Conservation (phyloP, 2,329 filamentous ascomycete genomes). For the Botrytis paeoniae region DNA sequence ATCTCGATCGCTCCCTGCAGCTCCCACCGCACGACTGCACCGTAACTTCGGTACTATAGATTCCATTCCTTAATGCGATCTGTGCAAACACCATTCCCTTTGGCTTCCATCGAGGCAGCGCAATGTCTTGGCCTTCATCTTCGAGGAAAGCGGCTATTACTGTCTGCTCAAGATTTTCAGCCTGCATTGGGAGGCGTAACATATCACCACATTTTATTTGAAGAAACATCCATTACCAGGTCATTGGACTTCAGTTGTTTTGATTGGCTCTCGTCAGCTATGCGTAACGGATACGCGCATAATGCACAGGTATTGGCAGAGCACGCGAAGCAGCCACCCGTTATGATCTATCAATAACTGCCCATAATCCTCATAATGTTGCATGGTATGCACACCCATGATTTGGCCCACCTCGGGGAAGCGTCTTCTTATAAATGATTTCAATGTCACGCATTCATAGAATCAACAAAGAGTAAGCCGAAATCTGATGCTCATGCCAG, state of each 20-base stretch:
- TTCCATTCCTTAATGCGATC: slow-evolving; percentile 12
- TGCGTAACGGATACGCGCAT: not conserved
- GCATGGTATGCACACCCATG: slow-evolving; percentile 4
- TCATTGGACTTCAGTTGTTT: slow-evolving; percentile 19
- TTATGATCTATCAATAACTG: slow-evolving; percentile 7
- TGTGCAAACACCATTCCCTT: not conserved
- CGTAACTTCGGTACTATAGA: slow-evolving; percentile 18
- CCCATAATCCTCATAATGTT: not conserved
- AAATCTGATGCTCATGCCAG: slow-evolving; percentile 5
- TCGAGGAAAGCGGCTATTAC: slow-evolving; percentile 2
- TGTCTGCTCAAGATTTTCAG: slow-evolving; percentile 3
- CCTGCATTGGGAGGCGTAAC: slow-evolving; percentile 3
- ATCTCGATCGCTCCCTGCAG: slow-evolving; percentile 6
- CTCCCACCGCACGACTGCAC: not conserved
- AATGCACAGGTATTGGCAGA: slow-evolving; percentile 6
- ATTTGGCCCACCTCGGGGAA: slow-evolving; percentile 10
- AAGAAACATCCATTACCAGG: slow-evolving; percentile 25
- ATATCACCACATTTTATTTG: slow-evolving; percentile 1
- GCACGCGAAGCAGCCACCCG: slow-evolving; percentile 13
- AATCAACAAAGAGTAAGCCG: not conserved
- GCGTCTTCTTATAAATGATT: not conserved
- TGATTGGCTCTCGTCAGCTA: slow-evolving; percentile 7
- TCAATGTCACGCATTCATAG: not conserved
- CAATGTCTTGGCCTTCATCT: not conserved
- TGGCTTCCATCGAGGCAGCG: slow-evolving; percentile 6